phyloP scores from a whole-genome alignment of 2,329 filamentous ascomycete species.

The Ceratocystiopsis sp. region DNA sequence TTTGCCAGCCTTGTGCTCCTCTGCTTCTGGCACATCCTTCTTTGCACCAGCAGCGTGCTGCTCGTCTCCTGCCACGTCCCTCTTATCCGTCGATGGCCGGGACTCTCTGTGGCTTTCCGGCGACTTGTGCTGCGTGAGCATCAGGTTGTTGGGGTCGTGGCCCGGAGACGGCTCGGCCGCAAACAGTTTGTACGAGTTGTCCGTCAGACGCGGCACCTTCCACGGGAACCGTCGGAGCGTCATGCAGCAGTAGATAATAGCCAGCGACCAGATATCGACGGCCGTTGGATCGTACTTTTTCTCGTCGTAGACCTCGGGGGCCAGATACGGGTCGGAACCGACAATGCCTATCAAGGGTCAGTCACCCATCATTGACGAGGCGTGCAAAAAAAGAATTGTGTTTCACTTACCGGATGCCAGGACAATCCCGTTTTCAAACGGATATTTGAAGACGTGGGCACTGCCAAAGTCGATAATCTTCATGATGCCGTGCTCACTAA shows the following conservation, averaged over 20 bases:
- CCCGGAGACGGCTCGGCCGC: constrained; percentile 69
- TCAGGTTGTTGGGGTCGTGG: constrained; percentile 37
- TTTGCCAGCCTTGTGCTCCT: not conserved
- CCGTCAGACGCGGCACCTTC: constrained; percentile 82
- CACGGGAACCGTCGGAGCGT: constrained; percentile 85
- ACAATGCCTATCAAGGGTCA: constrained; percentile 35
- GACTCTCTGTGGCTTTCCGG: constrained; percentile 26
- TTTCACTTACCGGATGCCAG: constrained; percentile 53
- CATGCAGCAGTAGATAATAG: constrained; percentile 99
- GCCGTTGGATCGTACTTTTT: constrained; percentile 86
- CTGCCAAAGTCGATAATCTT: constrained; percentile 99
- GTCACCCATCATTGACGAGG: not conserved
- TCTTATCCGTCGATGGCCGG: constrained; percentile 34
- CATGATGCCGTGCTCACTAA: constrained; percentile 93
- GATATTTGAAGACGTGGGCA: constrained; percentile 92
- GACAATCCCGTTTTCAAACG: constrained; percentile 81
- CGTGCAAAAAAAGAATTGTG: not conserved
- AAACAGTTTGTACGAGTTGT: constrained; percentile 92
- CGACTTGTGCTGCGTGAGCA: constrained; percentile 11
- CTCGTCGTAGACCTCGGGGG: constrained; percentile 89
- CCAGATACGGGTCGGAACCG: constrained; percentile 84
- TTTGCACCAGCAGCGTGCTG: not conserved
- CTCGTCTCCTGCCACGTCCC: no score
- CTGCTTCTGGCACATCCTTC: not conserved
- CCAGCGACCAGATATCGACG: constrained; percentile 93